A percentile compares a stretch with the other conserved stretches of the same genome.
phyloP scores from a whole-genome alignment of 2,329 filamentous ascomycete species.

The Myotisia sp. region DNA sequence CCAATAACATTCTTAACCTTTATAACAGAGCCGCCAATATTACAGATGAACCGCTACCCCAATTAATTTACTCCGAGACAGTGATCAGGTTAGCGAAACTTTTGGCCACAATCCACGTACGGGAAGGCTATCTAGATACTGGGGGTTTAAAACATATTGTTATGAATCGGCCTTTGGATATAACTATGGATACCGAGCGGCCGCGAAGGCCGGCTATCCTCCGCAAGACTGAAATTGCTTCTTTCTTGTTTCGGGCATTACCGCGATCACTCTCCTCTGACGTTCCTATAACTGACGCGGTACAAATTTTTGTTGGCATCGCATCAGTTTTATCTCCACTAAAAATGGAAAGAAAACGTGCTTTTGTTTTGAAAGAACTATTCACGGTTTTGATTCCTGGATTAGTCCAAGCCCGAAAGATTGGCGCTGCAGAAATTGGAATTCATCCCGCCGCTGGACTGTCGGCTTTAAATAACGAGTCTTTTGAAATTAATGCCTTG shows the following conservation, averaged over 20 bases:
- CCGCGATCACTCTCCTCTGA: slow-evolving; percentile 47
- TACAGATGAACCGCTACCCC: slow-evolving; percentile 39
- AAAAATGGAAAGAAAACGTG: slow-evolving; percentile 76
- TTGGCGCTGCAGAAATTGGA: slow-evolving; percentile 88
- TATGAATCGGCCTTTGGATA: slow-evolving; percentile 30
- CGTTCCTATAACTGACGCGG: slow-evolving; percentile 59
- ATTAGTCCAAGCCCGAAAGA: slow-evolving; percentile 76
- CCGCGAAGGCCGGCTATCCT: slow-evolving; percentile 31
- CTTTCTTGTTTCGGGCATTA: slow-evolving; percentile 53
- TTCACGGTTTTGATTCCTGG: slow-evolving; percentile 70
- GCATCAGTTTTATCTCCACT: slow-evolving; percentile 69
- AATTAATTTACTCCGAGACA: slow-evolving; percentile 42
- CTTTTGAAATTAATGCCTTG: slow-evolving; percentile 31
- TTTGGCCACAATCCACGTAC: slow-evolving; percentile 37
- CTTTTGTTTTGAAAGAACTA: slow-evolving; percentile 74
- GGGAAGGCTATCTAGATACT: slow-evolving; percentile 38
- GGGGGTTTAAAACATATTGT: slow-evolving; percentile 47
- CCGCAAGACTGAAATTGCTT: slow-evolving; percentile 49
- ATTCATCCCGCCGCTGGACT: slow-evolving; percentile 86
- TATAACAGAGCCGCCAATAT: slow-evolving; percentile 41
- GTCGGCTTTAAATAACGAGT: slow-evolving; percentile 50
- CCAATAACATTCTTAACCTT: slow-evolving; percentile 42
- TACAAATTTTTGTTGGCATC: slow-evolving; percentile 70
- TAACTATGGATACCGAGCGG: slow-evolving; percentile 21
- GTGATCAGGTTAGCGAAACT: slow-evolving; percentile 42